Conservation (phyloP, 257 asterid species). For the Solanum appendiculatum region DNA sequence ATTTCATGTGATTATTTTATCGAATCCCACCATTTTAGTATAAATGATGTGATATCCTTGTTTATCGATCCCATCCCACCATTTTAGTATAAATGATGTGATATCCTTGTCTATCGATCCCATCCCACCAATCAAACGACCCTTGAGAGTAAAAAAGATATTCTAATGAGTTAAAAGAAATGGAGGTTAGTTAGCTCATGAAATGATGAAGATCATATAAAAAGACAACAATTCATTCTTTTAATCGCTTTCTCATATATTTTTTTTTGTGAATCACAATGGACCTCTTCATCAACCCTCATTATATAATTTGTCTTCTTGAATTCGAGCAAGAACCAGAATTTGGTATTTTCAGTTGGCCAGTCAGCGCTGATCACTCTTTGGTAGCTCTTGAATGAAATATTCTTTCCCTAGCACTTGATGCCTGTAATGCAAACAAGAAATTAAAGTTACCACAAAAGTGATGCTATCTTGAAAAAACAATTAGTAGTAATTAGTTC, state of each 20-base stretch:
- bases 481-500: not conserved
- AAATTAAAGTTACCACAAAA: not conserved
- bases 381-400: constrained; percentile 1
- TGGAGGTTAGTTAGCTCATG: not conserved
- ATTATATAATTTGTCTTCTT: not conserved
- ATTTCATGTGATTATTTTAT: not conserved
- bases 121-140: not conserved
- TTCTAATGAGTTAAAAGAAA: not conserved
- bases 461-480: not conserved
- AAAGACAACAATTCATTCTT: not conserved
- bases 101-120: too few species aligned
- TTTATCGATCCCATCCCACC: too few species aligned
- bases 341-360: not conserved
- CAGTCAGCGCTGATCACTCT: not conserved
- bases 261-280: not conserved
- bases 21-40: not conserved
- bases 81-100: too few species aligned
- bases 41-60: too few species aligned
- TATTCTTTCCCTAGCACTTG: constrained; percentile 13
- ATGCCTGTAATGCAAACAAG: constrained; percentile 18
- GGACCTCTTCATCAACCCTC: not conserved
- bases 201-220: not conserved
- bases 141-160: not conserved
- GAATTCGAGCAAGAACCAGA: not conserved
- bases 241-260: not conserved